Evolutionary conservation across 2,329 filamentous ascomycete species (phyloP).

Genomic region (Rutstroemia sp.): DNA sequence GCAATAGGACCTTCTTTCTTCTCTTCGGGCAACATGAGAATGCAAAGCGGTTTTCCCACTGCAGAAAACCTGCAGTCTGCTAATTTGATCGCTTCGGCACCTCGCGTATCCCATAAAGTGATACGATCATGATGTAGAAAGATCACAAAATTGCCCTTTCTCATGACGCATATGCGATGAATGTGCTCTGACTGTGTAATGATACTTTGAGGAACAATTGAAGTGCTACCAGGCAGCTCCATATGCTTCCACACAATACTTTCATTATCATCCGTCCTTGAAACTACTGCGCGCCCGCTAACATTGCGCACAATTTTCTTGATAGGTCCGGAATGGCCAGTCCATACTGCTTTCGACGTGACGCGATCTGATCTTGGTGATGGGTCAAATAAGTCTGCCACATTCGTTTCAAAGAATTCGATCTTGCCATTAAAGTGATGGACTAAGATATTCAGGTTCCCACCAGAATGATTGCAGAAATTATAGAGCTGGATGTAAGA

Average conservation of each 20-base stretch:
- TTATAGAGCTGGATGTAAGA: slow-evolving; percentile 61
- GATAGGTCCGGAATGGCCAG: slow-evolving; percentile 73
- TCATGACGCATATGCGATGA: slow-evolving; percentile 70
- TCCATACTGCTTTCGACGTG: slow-evolving; percentile 61
- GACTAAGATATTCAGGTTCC: slow-evolving; percentile 64
- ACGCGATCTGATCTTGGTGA: slow-evolving; percentile 53
- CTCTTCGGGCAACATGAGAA: slow-evolving; percentile 65
- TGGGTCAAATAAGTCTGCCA: slow-evolving; percentile 76
- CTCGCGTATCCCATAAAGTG: slow-evolving; percentile 72
- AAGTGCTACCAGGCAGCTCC: slow-evolving; percentile 41
- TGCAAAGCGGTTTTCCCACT: slow-evolving; percentile 67
- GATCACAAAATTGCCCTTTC: slow-evolving; percentile 72
- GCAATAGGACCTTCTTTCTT: slow-evolving; percentile 44
- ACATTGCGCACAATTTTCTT: slow-evolving; percentile 84
- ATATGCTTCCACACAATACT: slow-evolving; percentile 76
- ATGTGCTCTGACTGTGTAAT: slow-evolving; percentile 65
- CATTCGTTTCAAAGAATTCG: slow-evolving; percentile 69
- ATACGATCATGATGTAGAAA: slow-evolving; percentile 67
- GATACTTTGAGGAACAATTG: slow-evolving; percentile 58
- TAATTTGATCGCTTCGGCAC: slow-evolving; percentile 50
- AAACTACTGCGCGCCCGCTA: slow-evolving; percentile 72
- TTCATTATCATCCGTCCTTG: slow-evolving; percentile 70
- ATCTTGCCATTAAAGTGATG: slow-evolving; percentile 84
- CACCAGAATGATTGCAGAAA: slow-evolving; percentile 60
- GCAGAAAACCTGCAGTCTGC: slow-evolving; percentile 51